Evolutionary conservation across 1,284 basidiomycete species (phyloP), one percentile per base, ranked within the genome.

Genomic region (Uromyces viciae-fabae): DNA sequence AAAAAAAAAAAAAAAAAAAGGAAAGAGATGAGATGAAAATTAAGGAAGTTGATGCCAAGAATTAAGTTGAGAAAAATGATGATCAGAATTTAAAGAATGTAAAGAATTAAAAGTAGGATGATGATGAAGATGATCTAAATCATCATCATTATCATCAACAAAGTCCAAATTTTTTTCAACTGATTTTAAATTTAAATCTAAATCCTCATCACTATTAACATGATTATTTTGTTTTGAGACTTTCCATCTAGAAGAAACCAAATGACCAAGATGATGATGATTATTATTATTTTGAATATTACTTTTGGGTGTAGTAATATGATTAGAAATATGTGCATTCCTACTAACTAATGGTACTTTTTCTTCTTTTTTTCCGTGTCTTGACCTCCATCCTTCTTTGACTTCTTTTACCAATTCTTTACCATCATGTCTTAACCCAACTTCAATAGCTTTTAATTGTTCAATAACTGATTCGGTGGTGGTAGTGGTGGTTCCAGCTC

Each of bases 381-480:
- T n/a, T 17, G 42, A 36, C 22, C 43, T 38, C 75, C 75, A 77
- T 38, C 75, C 75, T 49, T 31, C 60, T 25, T 52, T 52, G 31
- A 78, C 64, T 25, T 78, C 64, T 17, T 78, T 69, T 4, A 69
- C 60, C 19, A 78, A 33, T 22, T 78, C 64, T 31, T 56, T 64
- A 31, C 43, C 43, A 54, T 78, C 64, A 14, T 46, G 22, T 25
- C 38, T 46, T 7, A 68, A n/a, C 22, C 58, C 58, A 38, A 58
- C 9, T 49, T 77, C 75, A 33, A 68, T n/a, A 33, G 58, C 31
- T 33, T 66, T 68, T 4, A 62, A 15, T 19, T 68, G 60, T 36
- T 52, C 28, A 4, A 49, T 33, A 9, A 49, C 42, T 25, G 38
- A 42, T 9, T 9, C 28, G 1, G 14, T 25, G 8, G 71, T 33